Evolutionary conservation across 148 eudicot species (phyloP), one percentile per base, ranked within the genome.

Genomic region (Chenopodium quinoa): DNA sequence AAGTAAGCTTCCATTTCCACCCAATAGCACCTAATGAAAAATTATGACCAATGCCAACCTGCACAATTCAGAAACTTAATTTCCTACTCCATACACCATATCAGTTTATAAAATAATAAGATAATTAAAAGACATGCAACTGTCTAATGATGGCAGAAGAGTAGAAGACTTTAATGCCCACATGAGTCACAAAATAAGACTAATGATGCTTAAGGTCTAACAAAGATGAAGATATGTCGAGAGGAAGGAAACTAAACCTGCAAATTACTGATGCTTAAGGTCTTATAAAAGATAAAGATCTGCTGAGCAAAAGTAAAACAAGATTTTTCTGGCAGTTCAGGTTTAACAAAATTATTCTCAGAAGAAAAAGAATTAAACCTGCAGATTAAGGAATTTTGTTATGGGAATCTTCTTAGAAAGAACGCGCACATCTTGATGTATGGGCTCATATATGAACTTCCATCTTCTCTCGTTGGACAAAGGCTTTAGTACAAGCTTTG

Each of bases 1-100:
- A 86, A 40, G 91, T 91, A 65, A 95, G 93, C 93, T 91, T 95
- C 92, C 94, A 95, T 82, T 92, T 92, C 94, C 97, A 95, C 60
- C 97, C 94, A 71, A 90, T 92, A 64, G 94, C 88, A 56, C 90
- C 87, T 78, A 91, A 80, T 65, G 86, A 86, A 87, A 92, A 95
- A 88, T 81, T 93, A 78, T 95, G 97, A 64, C 94, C 97, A 40
- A 95, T 74, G 9, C 97, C 98, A 78, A 95, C 94, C 97, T 95
- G 91, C 85, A 86, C 20, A 88, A 63, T 56, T 32, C 40, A 79
- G 78, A 46, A 67, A 54, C 63, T 81, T 62, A 44, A 62, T 1
- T 56, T 19, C 31, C 23, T 4, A 34, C 40, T 34, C 40, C 40
- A 2, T 34, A 34, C 40, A 34, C 71, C 71, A 71, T 23, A 54